Conservation (phyloP, 306 rosid species). For the Lathyrus aphaca region DNA sequence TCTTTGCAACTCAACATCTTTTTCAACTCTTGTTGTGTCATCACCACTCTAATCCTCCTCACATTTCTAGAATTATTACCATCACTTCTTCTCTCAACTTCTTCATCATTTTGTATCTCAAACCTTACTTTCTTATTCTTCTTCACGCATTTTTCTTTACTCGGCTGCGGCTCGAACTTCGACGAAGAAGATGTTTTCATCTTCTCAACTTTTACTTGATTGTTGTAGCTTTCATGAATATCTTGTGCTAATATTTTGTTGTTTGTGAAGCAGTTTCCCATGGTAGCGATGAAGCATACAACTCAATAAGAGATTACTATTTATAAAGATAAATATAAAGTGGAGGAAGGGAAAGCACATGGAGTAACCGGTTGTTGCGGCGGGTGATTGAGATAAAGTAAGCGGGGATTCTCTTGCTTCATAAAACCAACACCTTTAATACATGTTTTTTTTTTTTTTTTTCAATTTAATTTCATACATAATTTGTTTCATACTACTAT, state of each 20-base stretch:
- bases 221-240: conserved; percentile 37
- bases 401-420: conserved; percentile 45
- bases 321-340: conserved; percentile 22
- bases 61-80: conserved; percentile 49
- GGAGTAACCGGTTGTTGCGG: conserved; percentile 71
- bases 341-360: conserved; percentile 57
- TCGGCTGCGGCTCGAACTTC: conserved; percentile 25
- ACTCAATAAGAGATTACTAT: conserved; percentile 7
- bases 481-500: conserved; percentile 5
- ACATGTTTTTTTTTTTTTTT: not conserved
- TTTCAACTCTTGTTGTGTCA: conserved; percentile 74
- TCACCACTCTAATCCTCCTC: conserved; percentile 82
- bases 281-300: conserved; percentile 21
- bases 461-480: conserved; percentile 19
- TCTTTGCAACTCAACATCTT: conserved; percentile 51
- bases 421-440: conserved; percentile 23
- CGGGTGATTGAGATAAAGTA: conserved; percentile 41
- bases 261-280: conserved; percentile 80
- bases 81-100: not conserved
- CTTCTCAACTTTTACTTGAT: conserved; percentile 36
- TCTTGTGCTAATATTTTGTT: conserved; percentile 51
- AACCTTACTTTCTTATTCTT: conserved; percentile 48
- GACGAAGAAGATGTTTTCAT: not conserved
- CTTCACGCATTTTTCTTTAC: conserved; percentile 33
- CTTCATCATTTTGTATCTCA: conserved; percentile 31